A percentile compares a stretch with the other conserved stretches of the same genome.
These are phyloP conservation scores for Pisolithus tinctorius DNA, from an alignment of 768 basidiomycete species.

Conservation along the genomic window DNA sequence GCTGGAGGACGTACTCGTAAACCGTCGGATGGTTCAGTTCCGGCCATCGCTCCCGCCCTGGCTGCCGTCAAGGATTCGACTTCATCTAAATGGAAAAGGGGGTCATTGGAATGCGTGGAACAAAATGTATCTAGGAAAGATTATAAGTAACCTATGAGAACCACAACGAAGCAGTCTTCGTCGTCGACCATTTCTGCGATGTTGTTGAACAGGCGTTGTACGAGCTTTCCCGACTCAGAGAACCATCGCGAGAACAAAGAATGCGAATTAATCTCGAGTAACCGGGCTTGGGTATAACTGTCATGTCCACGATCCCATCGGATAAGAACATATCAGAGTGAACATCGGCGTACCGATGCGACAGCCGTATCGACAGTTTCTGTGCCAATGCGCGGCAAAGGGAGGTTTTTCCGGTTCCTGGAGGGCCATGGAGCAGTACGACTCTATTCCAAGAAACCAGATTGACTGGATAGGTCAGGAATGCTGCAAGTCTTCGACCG, in stretches of 20 bases:
- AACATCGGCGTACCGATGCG: constrained; percentile 52
- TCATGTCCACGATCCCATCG: constrained; percentile 1
- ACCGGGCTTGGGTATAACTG: constrained; percentile 80
- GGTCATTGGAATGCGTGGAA: constrained; percentile 3
- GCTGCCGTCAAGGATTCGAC: constrained; percentile 96
- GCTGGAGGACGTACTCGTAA: constrained; percentile 49
- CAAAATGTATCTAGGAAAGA: background rate
- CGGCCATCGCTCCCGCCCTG: constrained; percentile 88
- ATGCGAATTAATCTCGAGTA: constrained; percentile 97
- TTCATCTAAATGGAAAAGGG: constrained; percentile 57
- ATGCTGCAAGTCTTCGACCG: background rate
- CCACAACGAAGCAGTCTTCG: constrained; percentile 84
- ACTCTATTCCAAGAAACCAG: constrained; percentile 95
- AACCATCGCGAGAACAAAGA: constrained; percentile 99
- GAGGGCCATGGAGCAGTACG: constrained; percentile 91
- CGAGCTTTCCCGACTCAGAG: constrained; percentile 97
- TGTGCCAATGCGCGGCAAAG: constrained; percentile 93
- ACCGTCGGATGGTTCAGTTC: constrained; percentile 94
- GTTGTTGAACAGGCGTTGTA: constrained; percentile 83
- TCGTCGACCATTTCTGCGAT: constrained; percentile 92
- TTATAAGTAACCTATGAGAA: constrained; percentile 69
- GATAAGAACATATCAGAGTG: background rate
- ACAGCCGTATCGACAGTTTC: constrained; percentile 86
- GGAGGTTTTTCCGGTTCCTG: constrained; percentile 96
- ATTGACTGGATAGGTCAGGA: constrained; percentile 50